These are phyloP conservation scores for Sanghuangporus weigelae DNA, from an alignment of 1,284 basidiomycete genomes.

Conservation along the genomic window DNA sequence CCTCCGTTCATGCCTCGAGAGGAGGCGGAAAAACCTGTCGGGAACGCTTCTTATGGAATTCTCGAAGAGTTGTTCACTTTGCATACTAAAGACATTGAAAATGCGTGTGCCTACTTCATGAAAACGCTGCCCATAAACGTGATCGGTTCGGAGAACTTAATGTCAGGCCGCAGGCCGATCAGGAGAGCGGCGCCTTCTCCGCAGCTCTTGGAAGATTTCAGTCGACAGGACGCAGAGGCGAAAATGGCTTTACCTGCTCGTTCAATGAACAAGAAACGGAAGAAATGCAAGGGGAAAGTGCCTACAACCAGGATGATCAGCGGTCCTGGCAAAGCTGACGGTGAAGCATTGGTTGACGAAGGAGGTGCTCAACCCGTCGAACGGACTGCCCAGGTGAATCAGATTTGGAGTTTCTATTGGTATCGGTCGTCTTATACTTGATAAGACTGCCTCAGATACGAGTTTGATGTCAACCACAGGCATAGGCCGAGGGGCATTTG, in stretches of 20 bases:
- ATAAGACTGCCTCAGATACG: too few relatives aligned
- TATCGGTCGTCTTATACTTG: too few relatives aligned
- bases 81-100: background rate
- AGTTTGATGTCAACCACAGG: background rate
- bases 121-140: background rate
- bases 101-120: background rate
- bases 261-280: background rate
- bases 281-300: background rate
- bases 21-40: background rate
- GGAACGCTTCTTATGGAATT: background rate
- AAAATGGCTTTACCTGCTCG: background rate
- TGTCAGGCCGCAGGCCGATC: background rate
- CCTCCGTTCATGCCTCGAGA: background rate
- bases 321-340: background rate
- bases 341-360: background rate
- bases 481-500: background rate
- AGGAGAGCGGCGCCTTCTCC: background rate
- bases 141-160: background rate
- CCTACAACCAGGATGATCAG: background rate
- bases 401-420: too few relatives aligned
- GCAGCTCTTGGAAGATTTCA: background rate
- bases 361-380: too few relatives aligned
- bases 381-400: too few relatives aligned
- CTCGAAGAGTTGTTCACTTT: background rate
- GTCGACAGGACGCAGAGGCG: background rate